Evolutionary conservation across 139 green algal species (phyloP).

Genomic region (Chlorella ohadii): DNA sequence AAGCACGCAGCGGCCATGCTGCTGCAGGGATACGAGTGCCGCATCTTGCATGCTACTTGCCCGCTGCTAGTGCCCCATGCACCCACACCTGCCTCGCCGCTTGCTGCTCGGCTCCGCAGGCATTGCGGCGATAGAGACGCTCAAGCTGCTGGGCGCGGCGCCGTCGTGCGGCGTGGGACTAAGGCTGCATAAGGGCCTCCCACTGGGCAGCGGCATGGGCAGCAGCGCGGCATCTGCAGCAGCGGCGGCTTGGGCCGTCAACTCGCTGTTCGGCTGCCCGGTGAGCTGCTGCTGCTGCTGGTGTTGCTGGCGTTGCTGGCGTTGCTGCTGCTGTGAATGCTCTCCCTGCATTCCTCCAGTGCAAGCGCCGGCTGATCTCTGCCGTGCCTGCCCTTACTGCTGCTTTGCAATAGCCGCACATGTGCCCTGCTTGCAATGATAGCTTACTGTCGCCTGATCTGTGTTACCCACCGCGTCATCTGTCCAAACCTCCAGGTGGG

Average conservation of each 20-base stretch:
- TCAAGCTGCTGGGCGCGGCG: constrained; percentile 85
- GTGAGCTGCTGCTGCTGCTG: background rate
- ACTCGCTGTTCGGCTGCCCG: constrained; percentile 90
- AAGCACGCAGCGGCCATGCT: too few species aligned
- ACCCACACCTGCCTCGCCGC: background rate
- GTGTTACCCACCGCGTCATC: too few species aligned
- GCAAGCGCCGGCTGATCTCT: too few species aligned
- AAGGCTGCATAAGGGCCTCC: constrained; percentile 92
- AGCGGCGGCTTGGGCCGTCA: constrained; percentile 87
- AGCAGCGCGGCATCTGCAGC: constrained; percentile 91
- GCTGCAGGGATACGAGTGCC: too few species aligned
- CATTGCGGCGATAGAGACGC: constrained; percentile 88
- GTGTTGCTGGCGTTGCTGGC: too few species aligned
- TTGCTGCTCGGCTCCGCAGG: too few species aligned
- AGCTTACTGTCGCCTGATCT: too few species aligned
- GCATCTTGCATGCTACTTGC: background rate
- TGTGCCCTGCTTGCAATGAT: too few species aligned
- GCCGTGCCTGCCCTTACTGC: too few species aligned
- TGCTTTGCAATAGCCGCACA: too few species aligned
- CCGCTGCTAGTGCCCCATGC: background rate
- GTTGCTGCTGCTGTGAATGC: too few species aligned
- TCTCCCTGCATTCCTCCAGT: too few species aligned
- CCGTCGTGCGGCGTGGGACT: constrained; percentile 82
- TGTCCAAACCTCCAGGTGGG: constrained; percentile 39
- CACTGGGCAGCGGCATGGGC: constrained; percentile 92